Conservation (phyloP, 2,329 filamentous ascomycete genomes). For the Cytospora paraplurivora region DNA sequence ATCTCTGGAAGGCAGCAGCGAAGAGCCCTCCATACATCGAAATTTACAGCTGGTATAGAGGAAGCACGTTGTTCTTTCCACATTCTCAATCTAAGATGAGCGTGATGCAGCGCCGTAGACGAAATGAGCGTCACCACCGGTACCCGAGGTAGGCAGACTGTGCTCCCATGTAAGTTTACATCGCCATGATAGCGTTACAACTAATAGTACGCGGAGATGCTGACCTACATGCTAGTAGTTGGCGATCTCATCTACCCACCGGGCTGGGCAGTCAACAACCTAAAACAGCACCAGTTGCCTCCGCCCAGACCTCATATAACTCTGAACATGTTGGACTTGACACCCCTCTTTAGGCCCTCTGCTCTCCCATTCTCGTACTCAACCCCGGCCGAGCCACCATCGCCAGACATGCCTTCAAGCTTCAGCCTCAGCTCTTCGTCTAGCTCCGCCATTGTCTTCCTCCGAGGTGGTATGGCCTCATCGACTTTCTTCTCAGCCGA, state of each 20-base stretch:
- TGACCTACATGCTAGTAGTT: too few species aligned
- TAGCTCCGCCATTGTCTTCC: constrained; percentile 62
- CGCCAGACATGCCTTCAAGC: constrained; percentile 67
- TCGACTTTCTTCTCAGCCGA: not conserved
- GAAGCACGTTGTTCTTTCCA: not conserved
- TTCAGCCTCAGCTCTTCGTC: constrained; percentile 69
- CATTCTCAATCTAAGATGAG: too few species aligned
- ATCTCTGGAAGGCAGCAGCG: not conserved
- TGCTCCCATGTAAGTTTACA: too few species aligned
- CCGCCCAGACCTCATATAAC: constrained; percentile 53
- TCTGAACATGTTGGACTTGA: constrained; percentile 77
- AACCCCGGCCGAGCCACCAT: constrained; percentile 69
- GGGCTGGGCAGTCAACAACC: not conserved
- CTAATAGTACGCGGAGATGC: too few species aligned
- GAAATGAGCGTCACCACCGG: too few species aligned
- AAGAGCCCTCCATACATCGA: not conserved
- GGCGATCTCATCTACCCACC: not conserved
- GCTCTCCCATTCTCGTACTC: constrained; percentile 77
- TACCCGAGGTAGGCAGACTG: too few species aligned
- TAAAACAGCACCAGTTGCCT: not conserved
- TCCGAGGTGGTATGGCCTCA: not conserved
- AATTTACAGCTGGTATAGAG: not conserved
- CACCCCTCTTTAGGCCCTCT: constrained; percentile 71
- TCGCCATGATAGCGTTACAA: too few species aligned
- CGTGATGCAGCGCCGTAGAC: too few species aligned